Base-by-base conservation (phyloP, 345 rosid genomes). In the Noccaea bulbosa region DNA sequence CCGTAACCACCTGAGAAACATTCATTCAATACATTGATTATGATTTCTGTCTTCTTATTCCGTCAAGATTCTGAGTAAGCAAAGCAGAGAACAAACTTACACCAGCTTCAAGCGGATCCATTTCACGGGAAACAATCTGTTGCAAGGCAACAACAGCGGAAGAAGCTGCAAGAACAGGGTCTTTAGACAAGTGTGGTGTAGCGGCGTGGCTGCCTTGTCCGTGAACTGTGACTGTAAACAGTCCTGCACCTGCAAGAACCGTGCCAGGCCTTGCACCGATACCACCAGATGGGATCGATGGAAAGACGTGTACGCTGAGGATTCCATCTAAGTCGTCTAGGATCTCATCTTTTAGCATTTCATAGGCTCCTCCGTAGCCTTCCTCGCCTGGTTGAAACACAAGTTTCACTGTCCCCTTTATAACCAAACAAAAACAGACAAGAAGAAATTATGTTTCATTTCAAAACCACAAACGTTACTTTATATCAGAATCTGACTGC, bases 361-460 rank as follows among this genome's bases (percentile, higher is more conserved):
- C 81, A 76, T 83, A 80, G 32, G 91, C 93, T 69, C 93, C 90
- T 0, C 81, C 79, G 67, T 82, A 71, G 17, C 93, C 90, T 71
- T 90, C 93, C 72, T 90, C 93, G 0, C 87, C 93, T 11, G 96
- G 91, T 80, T 90, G 96, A 81, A 86, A 90, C 56, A 90, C 88
- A 41, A 87, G 87, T 61, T 84, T 90, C 78, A 87, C 81, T 0
- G 87, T 90, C 56, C 96, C 90, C 88, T 89, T 41, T 44, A 39
- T 24, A 24, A 24, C 27, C 27, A 2, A 24, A 51, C 32, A 41
- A 32, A 11, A 7, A 40, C 14, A 46, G 14, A 20, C 30, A 20
- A 20, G 30, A 49, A 4, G 22, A n/a, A 22, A 11, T 30, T 16
- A 14, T 43, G 24, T 33, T 49, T 32, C 32, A 58, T 20, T 49